Conservation (phyloP, 176 grass and related monocot genomes). For the Typha latifolia region DNA sequence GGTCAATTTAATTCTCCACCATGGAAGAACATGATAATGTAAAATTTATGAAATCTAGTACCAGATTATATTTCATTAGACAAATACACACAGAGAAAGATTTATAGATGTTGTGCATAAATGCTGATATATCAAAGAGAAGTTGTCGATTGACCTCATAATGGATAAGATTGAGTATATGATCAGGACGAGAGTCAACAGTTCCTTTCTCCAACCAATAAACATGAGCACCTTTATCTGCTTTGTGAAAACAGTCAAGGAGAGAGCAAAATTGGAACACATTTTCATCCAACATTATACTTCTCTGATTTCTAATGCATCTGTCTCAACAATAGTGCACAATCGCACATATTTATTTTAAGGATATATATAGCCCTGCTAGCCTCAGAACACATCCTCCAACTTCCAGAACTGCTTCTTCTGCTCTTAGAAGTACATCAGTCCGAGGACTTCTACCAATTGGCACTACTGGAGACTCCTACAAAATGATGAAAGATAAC, state of each 20-base stretch:
- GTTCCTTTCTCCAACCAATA: conserved; percentile 79
- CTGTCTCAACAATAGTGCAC: no score
- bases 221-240: conserved; percentile 81
- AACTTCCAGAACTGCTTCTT: conserved; percentile 57
- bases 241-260: conserved; percentile 56
- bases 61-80: no score
- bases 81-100: no score
- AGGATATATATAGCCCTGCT: conserved; percentile 96
- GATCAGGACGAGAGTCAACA: conserved; percentile 61
- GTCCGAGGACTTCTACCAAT: conserved; percentile 65
- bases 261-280: background rate
- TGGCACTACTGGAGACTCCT: conserved; percentile 69
- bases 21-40: no score
- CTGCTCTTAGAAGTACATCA: conserved; percentile 74
- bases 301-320: no score
- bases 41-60: no score
- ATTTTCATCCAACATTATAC: background rate
- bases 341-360: background rate
- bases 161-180: conserved; percentile 89
- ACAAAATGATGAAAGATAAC: background rate
- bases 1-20: no score
- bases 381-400: conserved; percentile 80
- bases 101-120: no score
- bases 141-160: conserved; percentile 53
- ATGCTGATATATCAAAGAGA: background rate